Evolutionary conservation across 2,329 filamentous ascomycete genomes (phyloP).

Genomic region (Peltaster fructicola): DNA sequence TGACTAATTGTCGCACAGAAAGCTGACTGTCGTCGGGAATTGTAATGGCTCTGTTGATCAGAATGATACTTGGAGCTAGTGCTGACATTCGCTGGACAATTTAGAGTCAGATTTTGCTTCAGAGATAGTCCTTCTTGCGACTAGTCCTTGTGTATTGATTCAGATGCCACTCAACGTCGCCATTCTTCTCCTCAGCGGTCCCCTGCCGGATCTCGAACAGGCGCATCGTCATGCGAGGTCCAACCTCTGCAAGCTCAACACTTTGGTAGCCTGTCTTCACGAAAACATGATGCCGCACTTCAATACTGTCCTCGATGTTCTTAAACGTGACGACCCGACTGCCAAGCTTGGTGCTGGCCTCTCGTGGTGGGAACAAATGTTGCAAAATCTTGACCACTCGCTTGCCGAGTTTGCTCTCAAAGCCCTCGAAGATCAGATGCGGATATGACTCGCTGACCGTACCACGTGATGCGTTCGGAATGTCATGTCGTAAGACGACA

Average conservation of each 20-base stretch:
- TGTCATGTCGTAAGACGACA: conserved; percentile 80
- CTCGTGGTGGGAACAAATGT: conserved; percentile 82
- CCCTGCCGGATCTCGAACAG: conserved; percentile 84
- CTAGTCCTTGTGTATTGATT: conserved; percentile 89
- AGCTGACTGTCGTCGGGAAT: too few relatives aligned
- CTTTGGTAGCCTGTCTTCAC: conserved; percentile 81
- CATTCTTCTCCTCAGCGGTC: conserved; percentile 83
- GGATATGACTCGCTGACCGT: conserved; percentile 88
- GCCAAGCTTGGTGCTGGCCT: conserved; percentile 64
- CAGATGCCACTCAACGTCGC: conserved; percentile 90
- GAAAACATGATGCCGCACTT: conserved; percentile 86
- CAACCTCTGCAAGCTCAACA: conserved; percentile 76
- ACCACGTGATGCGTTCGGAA: conserved; percentile 70
- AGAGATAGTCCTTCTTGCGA: conserved; percentile 91
- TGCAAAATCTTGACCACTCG: conserved; percentile 81
- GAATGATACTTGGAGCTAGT: too few relatives aligned
- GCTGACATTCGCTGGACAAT: too few relatives aligned
- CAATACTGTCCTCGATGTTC: conserved; percentile 74
- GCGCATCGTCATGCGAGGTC: conserved; percentile 93
- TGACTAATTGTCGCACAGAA: too few relatives aligned
- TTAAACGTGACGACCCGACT: conserved; percentile 85
- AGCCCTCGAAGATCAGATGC: conserved; percentile 89
- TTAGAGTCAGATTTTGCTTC: too few relatives aligned
- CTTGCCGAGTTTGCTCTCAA: conserved; percentile 61
- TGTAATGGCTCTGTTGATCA: too few relatives aligned